Conservation (phyloP, 169 alveolate species). For the Cytauxzoon felis region DNA sequence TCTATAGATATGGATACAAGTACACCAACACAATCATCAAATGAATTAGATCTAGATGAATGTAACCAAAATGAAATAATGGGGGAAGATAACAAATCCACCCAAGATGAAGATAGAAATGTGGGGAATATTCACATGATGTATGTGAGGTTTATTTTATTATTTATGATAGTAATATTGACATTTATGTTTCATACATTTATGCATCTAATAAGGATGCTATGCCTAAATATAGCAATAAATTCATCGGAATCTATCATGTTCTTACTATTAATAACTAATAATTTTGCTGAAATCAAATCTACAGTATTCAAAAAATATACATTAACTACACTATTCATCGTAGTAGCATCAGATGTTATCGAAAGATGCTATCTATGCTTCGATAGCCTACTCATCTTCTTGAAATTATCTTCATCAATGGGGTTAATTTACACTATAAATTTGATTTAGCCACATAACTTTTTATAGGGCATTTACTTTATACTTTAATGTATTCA, state of each 20-base stretch:
- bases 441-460: background rate
- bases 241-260: conserved; percentile 86
- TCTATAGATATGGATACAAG: too few relatives aligned
- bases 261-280: conserved; percentile 84
- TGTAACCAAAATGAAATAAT: too few relatives aligned
- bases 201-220: conserved; percentile 81
- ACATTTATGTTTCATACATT: conserved; percentile 76
- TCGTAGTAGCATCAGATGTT: conserved; percentile 82
- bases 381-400: conserved; percentile 81
- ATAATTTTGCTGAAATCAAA: conserved; percentile 85
- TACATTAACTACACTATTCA: conserved; percentile 68
- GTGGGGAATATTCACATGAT: too few relatives aligned
- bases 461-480: conserved; percentile 48
- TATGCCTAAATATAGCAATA: conserved; percentile 83
- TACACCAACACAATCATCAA: too few relatives aligned
- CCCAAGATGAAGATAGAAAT: too few relatives aligned
- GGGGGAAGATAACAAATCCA: too few relatives aligned
- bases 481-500: conserved; percentile 61
- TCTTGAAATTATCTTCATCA: conserved; percentile 78
- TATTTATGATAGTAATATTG: conserved; percentile 55
- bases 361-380: conserved; percentile 83
- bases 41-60: too few relatives aligned
- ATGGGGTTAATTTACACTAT: conserved; percentile 1
- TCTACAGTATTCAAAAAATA: conserved; percentile 86
- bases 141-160: conserved; percentile 36